Evolutionary conservation across 129 eudicot genomes (phyloP), one percentile per base, ranked within the genome.

Genomic region (Escallonia herrerae): DNA sequence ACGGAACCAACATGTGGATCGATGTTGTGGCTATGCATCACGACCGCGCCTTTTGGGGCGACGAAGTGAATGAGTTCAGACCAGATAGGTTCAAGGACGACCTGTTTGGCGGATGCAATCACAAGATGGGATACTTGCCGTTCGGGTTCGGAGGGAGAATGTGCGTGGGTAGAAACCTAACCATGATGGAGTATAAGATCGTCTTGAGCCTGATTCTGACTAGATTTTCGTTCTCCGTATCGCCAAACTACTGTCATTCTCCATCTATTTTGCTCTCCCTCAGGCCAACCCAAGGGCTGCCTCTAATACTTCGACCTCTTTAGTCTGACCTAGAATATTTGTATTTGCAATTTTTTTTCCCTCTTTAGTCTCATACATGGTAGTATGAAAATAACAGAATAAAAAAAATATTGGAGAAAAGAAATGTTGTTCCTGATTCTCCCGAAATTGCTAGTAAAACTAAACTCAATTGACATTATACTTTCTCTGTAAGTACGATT

Each of bases 71-170:
- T 33, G 93, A 89, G 56, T 94, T 94, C 57, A 86, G 70, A 22
- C 97, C 99, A 0, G 97, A 94, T 52, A 77, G 99, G 59, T 94
- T 94, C 43, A 83, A 79, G 8, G 80, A 86, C 6, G 75, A 70
- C 38, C 40, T 85, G 55, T 56, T 68, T 2, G 97, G 99, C 5
- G 93, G 99, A 11, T 86, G 96, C 80, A 76, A 74, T 37, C 89
- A 84, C 74, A 94, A 94, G 79, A 94, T 86, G 99, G 96, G 99
- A 1, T 94, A 75, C 51, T 42, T 89, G 74, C 99, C 97, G 0
- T 94, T 86, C 22, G 99, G 99, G 13, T 94, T 94, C 60, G 99
- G 99, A 60, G 97, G 99, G 9, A 77, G 99, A 60, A 89, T 94
- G 96, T 94, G 99, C 38, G 80, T 94, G 38, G 99, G 99, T 38